These are phyloP conservation scores for Xylariaceae sp. DNA, from an alignment of 2,329 filamentous ascomycete species.

Conservation along the genomic window DNA sequence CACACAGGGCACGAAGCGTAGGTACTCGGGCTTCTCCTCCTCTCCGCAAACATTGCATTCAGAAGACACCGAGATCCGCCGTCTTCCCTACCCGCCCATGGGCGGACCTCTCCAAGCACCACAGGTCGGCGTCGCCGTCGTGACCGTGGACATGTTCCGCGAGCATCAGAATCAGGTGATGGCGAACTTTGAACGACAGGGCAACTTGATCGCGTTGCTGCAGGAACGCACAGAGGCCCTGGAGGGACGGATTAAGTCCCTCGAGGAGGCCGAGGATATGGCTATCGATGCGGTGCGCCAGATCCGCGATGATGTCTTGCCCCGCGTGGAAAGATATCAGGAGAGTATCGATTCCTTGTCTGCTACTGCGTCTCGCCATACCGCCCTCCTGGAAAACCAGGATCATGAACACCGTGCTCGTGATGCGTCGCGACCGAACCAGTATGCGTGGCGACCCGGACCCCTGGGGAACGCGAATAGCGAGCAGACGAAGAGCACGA, in stretches of 20 bases:
- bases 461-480: slow-evolving; percentile 9
- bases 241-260: slow-evolving; percentile 16
- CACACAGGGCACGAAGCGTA: slow-evolving; percentile 19
- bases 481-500: slow-evolving; percentile 14
- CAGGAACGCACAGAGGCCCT: slow-evolving; percentile 15
- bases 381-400: slow-evolving; percentile 6
- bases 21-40: slow-evolving; percentile 16
- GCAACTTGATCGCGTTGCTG: slow-evolving; percentile 7
- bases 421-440: slow-evolving; percentile 12
- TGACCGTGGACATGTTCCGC: slow-evolving; percentile 21
- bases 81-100: slow-evolving; percentile 17
- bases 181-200: slow-evolving; percentile 13
- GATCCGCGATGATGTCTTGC: slow-evolving; percentile 16
- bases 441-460: slow-evolving; percentile 18
- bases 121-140: slow-evolving; percentile 19
- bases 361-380: slow-evolving; percentile 11
- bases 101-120: slow-evolving; percentile 15
- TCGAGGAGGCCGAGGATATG: slow-evolving; percentile 21
- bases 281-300: slow-evolving; percentile 21
- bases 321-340: slow-evolving; percentile 14
- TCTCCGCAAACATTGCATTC: slow-evolving; percentile 18
- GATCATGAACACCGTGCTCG: slow-evolving; percentile 17
- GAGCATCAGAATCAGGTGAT: slow-evolving; percentile 17
- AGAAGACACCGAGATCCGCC: slow-evolving; percentile 17
- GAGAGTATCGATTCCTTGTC: slow-evolving; percentile 11